Base-by-base conservation (phyloP, 148 eudicot species). In the Mesembryanthemum crystallinum region DNA sequence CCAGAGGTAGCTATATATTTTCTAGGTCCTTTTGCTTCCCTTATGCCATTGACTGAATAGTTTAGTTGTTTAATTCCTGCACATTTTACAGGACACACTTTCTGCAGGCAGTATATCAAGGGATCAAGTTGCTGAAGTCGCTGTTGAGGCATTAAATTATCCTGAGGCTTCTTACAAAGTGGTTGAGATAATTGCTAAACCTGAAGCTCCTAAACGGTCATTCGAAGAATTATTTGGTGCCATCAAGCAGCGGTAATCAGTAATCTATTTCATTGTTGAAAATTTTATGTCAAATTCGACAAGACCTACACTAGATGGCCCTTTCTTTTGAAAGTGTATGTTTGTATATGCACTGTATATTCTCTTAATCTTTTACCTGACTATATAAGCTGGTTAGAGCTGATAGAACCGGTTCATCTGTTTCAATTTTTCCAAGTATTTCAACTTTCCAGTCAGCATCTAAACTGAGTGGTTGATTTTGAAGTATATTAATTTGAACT, bases 81-180 rank as follows among this genome's bases (percentile, higher is more conserved):
- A 62, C 18, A 2, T 12, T 5, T 10, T 74, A 14, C 57, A 94
- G 98, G 98, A 94, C 83, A 92, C 96, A 33, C 85, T 94, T 21
- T 83, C 64, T 27, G 89, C 86, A 45, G 98, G 93, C 2, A 89
- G 94, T 7, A 89, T 93, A 79, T 93, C 98, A 7, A 87, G 98
- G 75, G 98, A 94, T 84, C 96, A 89, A 76, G 98, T 94, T 47
- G 98, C 98, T 7, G 92, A 94, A 85, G 98, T 92, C 72, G 93
- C 96, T 30, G 92, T 90, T 35, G 96, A 90, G 86, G 92, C 98
- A 47, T 86, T 94, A 86, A 72, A 71, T 67, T 86, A 80, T 76
- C 90, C 93, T 0, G 92, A 90, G 80, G 90, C 96, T 73, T 78
- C 84, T 45, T 94, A 81, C 83, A 94, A 94, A 83, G 98, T 90